Evolutionary conservation across 768 basidiomycete species (phyloP).

Genomic region (Kwoniella europaea): DNA sequence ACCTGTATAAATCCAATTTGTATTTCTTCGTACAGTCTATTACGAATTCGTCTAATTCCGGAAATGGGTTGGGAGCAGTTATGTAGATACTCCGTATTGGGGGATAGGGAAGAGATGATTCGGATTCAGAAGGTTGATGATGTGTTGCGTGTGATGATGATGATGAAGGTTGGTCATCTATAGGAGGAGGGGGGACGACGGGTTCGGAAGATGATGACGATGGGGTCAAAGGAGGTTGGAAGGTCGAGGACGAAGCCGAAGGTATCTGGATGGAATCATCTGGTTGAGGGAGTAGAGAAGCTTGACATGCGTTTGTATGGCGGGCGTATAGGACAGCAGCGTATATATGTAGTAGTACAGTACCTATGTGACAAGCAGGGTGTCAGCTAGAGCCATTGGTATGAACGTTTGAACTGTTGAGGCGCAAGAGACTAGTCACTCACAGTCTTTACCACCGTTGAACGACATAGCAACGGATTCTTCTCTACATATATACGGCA

Average conservation of each 20-base stretch:
- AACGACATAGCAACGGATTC: constrained; percentile 84
- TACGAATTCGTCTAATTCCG: constrained; percentile 82
- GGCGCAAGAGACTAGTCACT: constrained; percentile 12
- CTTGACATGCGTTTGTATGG: constrained; percentile 18
- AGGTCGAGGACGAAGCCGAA: not conserved
- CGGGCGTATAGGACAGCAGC: constrained; percentile 68
- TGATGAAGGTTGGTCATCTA: constrained; percentile 26
- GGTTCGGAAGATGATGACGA: constrained; percentile 3
- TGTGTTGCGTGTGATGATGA: constrained; percentile 39
- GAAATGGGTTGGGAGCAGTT: constrained; percentile 85
- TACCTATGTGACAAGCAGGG: constrained; percentile 65
- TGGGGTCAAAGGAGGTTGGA: constrained; percentile 2
- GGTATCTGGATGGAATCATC: constrained; percentile 30
- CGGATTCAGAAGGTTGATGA: constrained; percentile 41
- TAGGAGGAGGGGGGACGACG: constrained; percentile 40
- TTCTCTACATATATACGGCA: constrained; percentile 57
- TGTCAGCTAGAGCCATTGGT: not conserved
- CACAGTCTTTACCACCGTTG: constrained; percentile 98
- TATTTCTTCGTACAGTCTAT: constrained; percentile 68
- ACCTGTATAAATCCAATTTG: constrained; percentile 73
- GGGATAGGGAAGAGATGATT: constrained; percentile 38
- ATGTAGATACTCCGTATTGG: constrained; percentile 72
- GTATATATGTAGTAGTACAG: constrained; percentile 89
- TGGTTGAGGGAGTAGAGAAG: constrained; percentile 43
- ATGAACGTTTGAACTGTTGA: not conserved